Evolutionary conservation across 768 basidiomycete species (phyloP).

Genomic region (Tulasnella sp.): DNA sequence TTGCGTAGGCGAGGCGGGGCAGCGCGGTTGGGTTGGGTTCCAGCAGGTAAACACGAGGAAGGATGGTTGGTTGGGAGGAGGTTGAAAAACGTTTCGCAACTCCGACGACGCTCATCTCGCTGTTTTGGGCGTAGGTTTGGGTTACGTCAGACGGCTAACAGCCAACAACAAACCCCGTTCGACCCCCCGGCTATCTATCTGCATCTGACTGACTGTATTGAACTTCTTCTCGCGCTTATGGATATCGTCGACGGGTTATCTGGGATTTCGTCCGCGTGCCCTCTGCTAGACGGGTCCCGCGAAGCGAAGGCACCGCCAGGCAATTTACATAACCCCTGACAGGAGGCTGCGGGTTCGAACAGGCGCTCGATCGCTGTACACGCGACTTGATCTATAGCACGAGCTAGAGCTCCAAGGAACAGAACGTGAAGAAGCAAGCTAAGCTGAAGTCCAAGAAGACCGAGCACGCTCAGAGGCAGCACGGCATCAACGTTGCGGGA

Average conservation of each 20-base stretch:
- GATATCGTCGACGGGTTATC: too few relatives aligned
- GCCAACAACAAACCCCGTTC: not conserved
- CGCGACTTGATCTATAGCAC: not conserved
- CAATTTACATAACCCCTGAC: not conserved
- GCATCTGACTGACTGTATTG: too few relatives aligned
- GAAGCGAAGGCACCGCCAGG: not conserved
- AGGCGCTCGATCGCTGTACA: not conserved
- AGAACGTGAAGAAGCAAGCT: not conserved
- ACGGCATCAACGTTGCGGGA: not conserved
- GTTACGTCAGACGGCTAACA: not conserved
- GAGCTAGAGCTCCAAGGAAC: not conserved
- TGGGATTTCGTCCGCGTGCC: too few relatives aligned
- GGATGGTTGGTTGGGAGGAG: not conserved
- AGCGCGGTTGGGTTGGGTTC: not conserved
- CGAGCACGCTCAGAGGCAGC: too few relatives aligned
- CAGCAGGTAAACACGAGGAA: constrained; percentile 5
- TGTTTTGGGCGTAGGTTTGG: not conserved
- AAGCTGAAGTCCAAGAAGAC: not conserved
- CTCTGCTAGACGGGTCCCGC: not conserved
- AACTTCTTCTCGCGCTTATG: too few relatives aligned
- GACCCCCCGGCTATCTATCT: not conserved
- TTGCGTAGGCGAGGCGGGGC: not conserved
- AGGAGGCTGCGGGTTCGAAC: not conserved
- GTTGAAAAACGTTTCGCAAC: not conserved
- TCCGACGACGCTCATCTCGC: not conserved